phyloP scores from a whole-genome alignment of 805 yeast genomes.

The Starmera caribaea region DNA sequence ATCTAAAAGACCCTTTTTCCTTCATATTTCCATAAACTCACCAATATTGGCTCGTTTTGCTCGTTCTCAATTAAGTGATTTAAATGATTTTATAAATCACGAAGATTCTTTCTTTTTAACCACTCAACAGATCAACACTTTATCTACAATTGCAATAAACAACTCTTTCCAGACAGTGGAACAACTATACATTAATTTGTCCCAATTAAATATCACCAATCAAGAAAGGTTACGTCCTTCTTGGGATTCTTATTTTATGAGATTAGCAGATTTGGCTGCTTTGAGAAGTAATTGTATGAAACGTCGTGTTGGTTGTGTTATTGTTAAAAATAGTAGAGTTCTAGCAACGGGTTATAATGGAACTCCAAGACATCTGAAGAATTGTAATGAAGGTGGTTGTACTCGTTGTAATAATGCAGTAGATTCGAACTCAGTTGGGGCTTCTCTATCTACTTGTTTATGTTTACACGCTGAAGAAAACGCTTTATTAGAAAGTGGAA shows the following conservation, averaged over 20 bases:
- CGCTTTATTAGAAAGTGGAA: constrained; percentile 88
- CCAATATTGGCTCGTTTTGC: constrained; percentile 24
- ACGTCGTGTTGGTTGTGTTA: constrained; percentile 92
- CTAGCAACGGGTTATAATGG: constrained; percentile 98
- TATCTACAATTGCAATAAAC: constrained; percentile 47
- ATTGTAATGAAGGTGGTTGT: constrained; percentile 97
- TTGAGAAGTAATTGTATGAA: constrained; percentile 94
- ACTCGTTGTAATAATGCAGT: constrained; percentile 71
- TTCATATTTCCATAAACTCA: constrained; percentile 72
- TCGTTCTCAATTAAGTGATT: no score
- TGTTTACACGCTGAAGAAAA: constrained; percentile 98
- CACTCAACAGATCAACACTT: no score
- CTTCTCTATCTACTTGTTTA: constrained; percentile 69
- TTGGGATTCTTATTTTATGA: constrained; percentile 97
- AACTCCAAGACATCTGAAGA: constrained; percentile 79
- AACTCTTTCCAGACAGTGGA: constrained; percentile 33
- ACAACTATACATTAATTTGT: constrained; percentile 28
- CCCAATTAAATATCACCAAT: constrained; percentile 36
- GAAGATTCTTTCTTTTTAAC: no score
- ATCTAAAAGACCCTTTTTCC: constrained; percentile 70
- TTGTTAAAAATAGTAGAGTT: constrained; percentile 77
- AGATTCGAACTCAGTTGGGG: constrained; percentile 34
- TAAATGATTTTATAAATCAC: no score
- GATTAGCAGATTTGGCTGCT: constrained; percentile 87
- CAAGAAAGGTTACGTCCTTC: constrained; percentile 67